Percentiles rank a stretch among this genome's conserved stretches.
These are phyloP conservation scores for Yarrowia phangngaensis DNA, from an alignment of 805 yeast genomes.

Conservation along the genomic window DNA sequence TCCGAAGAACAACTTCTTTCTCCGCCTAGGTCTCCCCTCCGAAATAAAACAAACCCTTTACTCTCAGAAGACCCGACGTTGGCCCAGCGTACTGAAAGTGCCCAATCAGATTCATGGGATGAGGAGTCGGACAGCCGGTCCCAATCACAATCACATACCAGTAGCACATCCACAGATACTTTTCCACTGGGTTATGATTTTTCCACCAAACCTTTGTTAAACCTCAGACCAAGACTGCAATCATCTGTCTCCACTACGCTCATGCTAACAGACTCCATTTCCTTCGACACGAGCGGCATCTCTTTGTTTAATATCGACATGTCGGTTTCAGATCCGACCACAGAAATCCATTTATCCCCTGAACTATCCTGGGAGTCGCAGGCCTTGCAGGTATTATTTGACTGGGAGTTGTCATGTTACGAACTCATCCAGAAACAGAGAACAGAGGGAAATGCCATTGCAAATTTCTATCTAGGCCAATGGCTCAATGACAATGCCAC, in stretches of 20 bases:
- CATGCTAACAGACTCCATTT: neutral
- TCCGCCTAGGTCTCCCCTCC: constrained; percentile 4
- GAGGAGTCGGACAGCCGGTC: constrained; percentile 15
- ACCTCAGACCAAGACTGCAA: constrained; percentile 6
- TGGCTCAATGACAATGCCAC: constrained; percentile 16
- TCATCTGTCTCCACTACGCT: constrained; percentile 5
- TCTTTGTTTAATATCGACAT: constrained; percentile 11
- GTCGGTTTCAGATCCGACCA: neutral
- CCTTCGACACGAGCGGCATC: constrained; percentile 14
- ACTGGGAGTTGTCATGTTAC: constrained; percentile 21
- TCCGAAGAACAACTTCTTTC: neutral
- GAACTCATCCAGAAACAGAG: constrained; percentile 20
- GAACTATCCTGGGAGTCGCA: constrained; percentile 8
- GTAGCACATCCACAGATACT: constrained; percentile 16
- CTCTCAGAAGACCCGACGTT: too few relatives aligned
- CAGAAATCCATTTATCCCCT: constrained; percentile 1
- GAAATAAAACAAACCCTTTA: too few relatives aligned
- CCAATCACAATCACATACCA: constrained; percentile 3
- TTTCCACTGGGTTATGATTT: constrained; percentile 2
- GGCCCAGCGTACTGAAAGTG: too few relatives aligned
- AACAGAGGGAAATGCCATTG: constrained; percentile 5
- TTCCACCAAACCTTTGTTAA: constrained; percentile 6
- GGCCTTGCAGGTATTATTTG: constrained; percentile 16
- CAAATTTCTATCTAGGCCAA: constrained; percentile 17
- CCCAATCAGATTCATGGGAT: constrained; percentile 17